Evolutionary conservation across 2,329 filamentous ascomycete species (phyloP).

Genomic region (Fusarium sp.): DNA sequence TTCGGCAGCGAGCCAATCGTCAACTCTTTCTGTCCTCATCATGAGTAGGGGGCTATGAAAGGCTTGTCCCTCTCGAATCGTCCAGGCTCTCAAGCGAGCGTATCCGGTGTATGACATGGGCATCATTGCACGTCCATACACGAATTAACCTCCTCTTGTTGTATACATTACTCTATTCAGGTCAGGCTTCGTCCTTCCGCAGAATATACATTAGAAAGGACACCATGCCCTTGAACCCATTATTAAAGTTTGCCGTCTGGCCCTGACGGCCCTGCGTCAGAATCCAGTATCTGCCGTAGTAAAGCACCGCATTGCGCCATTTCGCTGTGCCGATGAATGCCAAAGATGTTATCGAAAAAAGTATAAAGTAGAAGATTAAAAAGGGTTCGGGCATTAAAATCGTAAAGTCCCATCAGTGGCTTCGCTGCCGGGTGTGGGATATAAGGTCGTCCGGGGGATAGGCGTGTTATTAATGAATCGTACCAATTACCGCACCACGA

Average conservation of each 20-base stretch:
- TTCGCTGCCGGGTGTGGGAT: conserved; percentile 27
- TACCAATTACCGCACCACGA: conserved; percentile 55
- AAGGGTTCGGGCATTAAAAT: conserved; percentile 50
- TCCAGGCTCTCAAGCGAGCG: conserved; percentile 52
- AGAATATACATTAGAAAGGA: conserved; percentile 50
- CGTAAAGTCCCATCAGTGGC: conserved; percentile 41
- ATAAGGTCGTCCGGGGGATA: conserved; percentile 23
- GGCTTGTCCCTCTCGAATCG: conserved; percentile 23
- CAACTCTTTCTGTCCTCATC: conserved; percentile 38
- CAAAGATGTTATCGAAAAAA: conserved; percentile 54
- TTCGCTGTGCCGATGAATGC: conserved; percentile 59
- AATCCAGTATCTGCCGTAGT: conserved; percentile 45
- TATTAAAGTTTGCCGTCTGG: conserved; percentile 48
- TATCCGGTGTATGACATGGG: conserved; percentile 50
- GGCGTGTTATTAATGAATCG: conserved; percentile 11
- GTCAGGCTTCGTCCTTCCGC: conserved; percentile 44
- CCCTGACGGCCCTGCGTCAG: conserved; percentile 49
- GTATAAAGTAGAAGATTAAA: conserved; percentile 52
- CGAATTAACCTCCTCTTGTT: conserved; percentile 54
- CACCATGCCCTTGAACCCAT: conserved; percentile 42
- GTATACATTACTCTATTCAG: conserved; percentile 59
- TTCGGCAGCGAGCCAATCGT: conserved; percentile 28
- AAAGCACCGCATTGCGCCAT: conserved; percentile 55
- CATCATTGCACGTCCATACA: conserved; percentile 49
- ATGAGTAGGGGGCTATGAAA: conserved; percentile 36